Evolutionary conservation across 495 filamentous ascomycete species (phyloP).

Genomic region (Entonaema liquescens): DNA sequence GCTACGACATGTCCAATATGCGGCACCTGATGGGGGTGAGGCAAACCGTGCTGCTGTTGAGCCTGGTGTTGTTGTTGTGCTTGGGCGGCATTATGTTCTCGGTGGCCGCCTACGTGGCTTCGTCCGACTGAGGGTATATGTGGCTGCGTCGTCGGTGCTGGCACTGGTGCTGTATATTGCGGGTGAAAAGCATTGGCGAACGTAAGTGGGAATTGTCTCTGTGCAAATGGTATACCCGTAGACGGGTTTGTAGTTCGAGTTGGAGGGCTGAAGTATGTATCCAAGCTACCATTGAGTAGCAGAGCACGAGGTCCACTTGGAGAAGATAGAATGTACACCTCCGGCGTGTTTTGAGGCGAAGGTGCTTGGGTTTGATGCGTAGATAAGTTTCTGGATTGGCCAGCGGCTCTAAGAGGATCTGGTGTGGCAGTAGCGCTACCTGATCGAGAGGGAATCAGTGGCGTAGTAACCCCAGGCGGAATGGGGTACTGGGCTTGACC

Average conservation of each 20-base stretch:
- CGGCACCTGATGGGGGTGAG: slow-evolving; percentile 36
- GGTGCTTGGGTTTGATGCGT: slow-evolving; percentile 28
- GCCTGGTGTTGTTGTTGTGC: slow-evolving; percentile 51
- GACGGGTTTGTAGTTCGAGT: slow-evolving; percentile 18
- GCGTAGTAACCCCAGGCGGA: slow-evolving; percentile 53
- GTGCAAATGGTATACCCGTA: slow-evolving; percentile 17
- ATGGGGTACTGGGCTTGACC: slow-evolving; percentile 48
- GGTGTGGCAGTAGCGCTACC: slow-evolving; percentile 56
- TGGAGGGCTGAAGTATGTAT: slow-evolving; percentile 56
- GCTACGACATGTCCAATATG: slow-evolving; percentile 37
- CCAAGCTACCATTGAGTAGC: slow-evolving; percentile 57
- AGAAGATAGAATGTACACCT: slow-evolving; percentile 70
- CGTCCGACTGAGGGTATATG: slow-evolving; percentile 18
- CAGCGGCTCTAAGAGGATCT: slow-evolving; percentile 45
- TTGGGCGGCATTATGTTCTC: slow-evolving; percentile 50
- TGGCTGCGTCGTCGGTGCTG: slow-evolving; percentile 18
- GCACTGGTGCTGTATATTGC: slow-evolving; percentile 12
- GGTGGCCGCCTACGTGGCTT: slow-evolving; percentile 5
- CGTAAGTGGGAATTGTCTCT: slow-evolving; percentile 15
- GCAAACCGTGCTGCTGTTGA: slow-evolving; percentile 28
- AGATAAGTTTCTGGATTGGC: slow-evolving; percentile 28
- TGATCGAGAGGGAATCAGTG: slow-evolving; percentile 49
- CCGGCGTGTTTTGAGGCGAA: slow-evolving; percentile 45
- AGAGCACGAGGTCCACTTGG: slow-evolving; percentile 68
- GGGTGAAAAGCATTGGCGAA: slow-evolving; percentile 10